phyloP scores from a whole-genome alignment of 257 asterid genomes.

The Lycium barbarum region DNA sequence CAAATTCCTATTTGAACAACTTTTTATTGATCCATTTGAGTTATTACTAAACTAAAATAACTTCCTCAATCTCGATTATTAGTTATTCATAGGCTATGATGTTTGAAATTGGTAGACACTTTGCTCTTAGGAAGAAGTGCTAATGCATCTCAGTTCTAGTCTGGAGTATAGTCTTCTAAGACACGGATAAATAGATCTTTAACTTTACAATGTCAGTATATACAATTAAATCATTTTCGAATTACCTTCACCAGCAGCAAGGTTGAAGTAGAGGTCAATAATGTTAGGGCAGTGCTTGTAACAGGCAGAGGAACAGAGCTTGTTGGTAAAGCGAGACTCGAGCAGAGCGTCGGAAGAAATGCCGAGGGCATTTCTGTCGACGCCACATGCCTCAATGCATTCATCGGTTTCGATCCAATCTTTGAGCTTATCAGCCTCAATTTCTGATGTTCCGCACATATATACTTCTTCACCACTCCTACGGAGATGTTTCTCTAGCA shows the following conservation, averaged over 20 bases:
- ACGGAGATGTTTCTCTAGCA: slow-evolving; percentile 63
- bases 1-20: too few species aligned
- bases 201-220: too few species aligned
- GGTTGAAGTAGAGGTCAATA: slow-evolving; percentile 80
- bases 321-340: slow-evolving; percentile 55
- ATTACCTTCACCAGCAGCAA: slow-evolving; percentile 82
- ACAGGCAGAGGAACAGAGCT: slow-evolving; percentile 73
- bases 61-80: background rate
- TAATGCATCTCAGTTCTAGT: too few species aligned
- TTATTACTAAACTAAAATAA: background rate
- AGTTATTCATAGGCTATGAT: background rate
- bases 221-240: background rate
- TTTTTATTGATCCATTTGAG: too few species aligned
- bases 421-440: slow-evolving; percentile 57
- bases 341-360: slow-evolving; percentile 81
- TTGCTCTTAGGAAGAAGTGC: too few species aligned
- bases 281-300: slow-evolving; percentile 66
- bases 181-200: too few species aligned
- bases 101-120: too few species aligned
- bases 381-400: slow-evolving; percentile 67
- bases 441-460: slow-evolving; percentile 63
- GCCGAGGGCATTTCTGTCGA: slow-evolving; percentile 68
- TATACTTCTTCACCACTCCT: slow-evolving; percentile 55
- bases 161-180: too few species aligned
- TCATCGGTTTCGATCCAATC: slow-evolving; percentile 65